A percentile compares a stretch with the other conserved stretches of the same genome.
Conservation (phyloP, 176 grass and related monocot species). For the Rhynchospora breviuscula region DNA sequence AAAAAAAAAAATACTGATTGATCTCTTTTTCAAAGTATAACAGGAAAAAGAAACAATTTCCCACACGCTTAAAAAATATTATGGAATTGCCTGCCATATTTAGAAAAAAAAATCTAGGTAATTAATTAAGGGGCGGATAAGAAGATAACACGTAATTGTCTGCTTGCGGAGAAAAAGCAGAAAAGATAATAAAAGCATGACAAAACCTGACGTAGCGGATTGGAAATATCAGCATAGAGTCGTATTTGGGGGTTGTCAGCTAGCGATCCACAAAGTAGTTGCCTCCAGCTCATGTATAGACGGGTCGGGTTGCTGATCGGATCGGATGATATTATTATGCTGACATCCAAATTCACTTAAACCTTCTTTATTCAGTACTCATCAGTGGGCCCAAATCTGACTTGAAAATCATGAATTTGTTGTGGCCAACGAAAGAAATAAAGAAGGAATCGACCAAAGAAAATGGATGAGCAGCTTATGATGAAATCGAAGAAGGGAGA, state of each 20-base stretch:
- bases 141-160: constrained; percentile 3
- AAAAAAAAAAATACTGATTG: background rate
- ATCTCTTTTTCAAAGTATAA: background rate
- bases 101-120: background rate
- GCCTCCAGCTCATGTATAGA: background rate
- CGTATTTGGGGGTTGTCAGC: background rate
- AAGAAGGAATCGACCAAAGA: no score
- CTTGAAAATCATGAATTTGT: no score
- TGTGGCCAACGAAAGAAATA: no score
- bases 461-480: no score
- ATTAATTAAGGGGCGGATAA: background rate
- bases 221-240: background rate
- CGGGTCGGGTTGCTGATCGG: background rate
- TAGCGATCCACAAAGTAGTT: background rate
- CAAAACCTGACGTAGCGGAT: constrained; percentile 5
- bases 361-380: no score
- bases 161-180: background rate
- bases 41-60: no score
- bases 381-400: no score
- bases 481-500: no score
- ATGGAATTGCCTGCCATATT: background rate
- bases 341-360: background rate
- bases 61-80: no score
- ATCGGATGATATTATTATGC: background rate
- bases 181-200: background rate